A percentile compares a stretch with the other conserved stretches of the same genome.
phyloP scores from a whole-genome alignment of 2,329 filamentous ascomycete genomes.

The Lecanicillium sp. region DNA sequence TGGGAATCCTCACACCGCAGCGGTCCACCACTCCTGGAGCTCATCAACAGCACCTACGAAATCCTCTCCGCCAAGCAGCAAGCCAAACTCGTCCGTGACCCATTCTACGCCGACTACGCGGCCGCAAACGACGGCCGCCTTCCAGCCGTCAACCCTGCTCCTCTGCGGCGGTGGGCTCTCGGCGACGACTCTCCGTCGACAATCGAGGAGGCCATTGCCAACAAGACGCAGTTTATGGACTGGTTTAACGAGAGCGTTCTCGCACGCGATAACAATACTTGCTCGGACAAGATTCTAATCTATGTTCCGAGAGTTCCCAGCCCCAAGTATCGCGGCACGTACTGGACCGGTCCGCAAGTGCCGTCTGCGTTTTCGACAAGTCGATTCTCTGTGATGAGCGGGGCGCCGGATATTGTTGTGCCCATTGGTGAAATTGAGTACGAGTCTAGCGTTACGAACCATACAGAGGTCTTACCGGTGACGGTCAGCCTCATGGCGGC shows the following conservation, averaged over 20 bases:
- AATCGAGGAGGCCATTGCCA: conserved; percentile 31
- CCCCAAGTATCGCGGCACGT: conserved; percentile 20
- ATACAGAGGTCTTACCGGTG: conserved; percentile 46
- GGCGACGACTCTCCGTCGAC: conserved; percentile 21
- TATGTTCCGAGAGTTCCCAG: conserved; percentile 30
- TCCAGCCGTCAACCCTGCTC: conserved; percentile 28
- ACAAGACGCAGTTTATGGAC: conserved; percentile 40
- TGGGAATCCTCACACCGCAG: conserved; percentile 17
- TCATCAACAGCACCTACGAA: conserved; percentile 27
- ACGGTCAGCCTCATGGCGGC: conserved; percentile 50
- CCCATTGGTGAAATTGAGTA: conserved; percentile 32
- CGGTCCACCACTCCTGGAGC: conserved; percentile 11
- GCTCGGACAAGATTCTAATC: conserved; percentile 40
- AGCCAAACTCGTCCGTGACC: conserved; percentile 23
- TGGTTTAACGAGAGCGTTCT: conserved; percentile 40
- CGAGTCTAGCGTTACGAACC: conserved; percentile 31
- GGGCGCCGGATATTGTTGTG: conserved; percentile 32
- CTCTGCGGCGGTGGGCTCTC: conserved; percentile 25
- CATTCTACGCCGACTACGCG: conserved; percentile 26
- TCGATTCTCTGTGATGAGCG: conserved; percentile 26
- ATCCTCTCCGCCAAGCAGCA: conserved; percentile 28
- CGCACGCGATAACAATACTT: conserved; percentile 26
- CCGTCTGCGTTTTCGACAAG: conserved; percentile 37
- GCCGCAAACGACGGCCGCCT: conserved; percentile 22
- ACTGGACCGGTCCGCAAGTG: conserved; percentile 31